Percentiles rank a stretch among this genome's conserved stretches.
Evolutionary conservation across 352 stramenopile genomes (phyloP).

Genomic region (Pythium rishiriense): DNA sequence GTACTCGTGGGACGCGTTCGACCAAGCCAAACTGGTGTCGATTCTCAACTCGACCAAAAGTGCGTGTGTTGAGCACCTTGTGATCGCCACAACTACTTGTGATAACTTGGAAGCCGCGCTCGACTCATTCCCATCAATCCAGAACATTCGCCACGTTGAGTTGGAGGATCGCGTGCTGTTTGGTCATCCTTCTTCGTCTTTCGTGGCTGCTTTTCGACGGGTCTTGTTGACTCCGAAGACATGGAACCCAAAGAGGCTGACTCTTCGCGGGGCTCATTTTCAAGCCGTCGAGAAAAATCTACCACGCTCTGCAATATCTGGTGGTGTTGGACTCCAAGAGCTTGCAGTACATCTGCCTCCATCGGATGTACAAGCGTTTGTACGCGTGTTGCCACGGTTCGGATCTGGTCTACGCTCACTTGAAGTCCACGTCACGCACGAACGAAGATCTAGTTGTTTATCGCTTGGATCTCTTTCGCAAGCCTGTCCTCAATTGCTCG

Average conservation of each 20-base stretch:
- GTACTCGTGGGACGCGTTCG: slow-evolving; percentile 11
- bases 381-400: background rate
- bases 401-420: background rate
- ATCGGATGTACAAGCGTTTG: background rate
- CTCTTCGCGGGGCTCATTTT: background rate
- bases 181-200: background rate
- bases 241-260: slow-evolving; percentile 3
- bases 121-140: background rate
- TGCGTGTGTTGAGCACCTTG: background rate
- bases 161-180: background rate
- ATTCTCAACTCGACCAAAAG: background rate
- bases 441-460: background rate
- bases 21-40: background rate
- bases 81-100: background rate
- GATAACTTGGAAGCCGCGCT: slow-evolving; percentile 7
- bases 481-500: background rate
- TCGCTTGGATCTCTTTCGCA: background rate
- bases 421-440: background rate
- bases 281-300: background rate
- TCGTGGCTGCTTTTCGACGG: background rate
- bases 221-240: background rate
- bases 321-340: background rate
- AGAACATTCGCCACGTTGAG: background rate
- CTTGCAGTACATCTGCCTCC: background rate
- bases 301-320: background rate